Percentiles rank a stretch among this genome's conserved stretches.
phyloP scores from a whole-genome alignment of 1,284 basidiomycete species.

The Heterobasidion parviporum region DNA sequence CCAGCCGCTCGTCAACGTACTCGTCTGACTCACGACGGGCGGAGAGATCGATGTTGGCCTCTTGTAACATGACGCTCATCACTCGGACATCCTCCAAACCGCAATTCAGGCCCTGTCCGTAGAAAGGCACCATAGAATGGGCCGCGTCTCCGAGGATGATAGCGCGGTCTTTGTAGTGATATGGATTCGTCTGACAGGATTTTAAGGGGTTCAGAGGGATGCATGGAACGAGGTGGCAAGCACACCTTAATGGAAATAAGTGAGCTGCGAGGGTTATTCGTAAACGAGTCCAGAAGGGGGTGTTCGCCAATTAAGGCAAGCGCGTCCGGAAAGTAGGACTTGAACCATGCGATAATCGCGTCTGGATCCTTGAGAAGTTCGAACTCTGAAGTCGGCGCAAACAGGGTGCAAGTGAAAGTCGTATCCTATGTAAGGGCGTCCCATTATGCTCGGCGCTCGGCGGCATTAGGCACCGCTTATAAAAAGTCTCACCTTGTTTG shows the following conservation, averaged over 20 bases:
- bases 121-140: constrained; percentile 98
- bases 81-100: constrained; percentile 96
- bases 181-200: constrained; percentile 62
- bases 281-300: constrained; percentile 68
- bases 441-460: constrained; percentile 14
- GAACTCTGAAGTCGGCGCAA: constrained; percentile 80
- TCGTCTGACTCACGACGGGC: constrained; percentile 22
- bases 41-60: constrained; percentile 50
- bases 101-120: constrained; percentile 96
- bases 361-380: constrained; percentile 56
- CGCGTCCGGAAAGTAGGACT: constrained; percentile 81
- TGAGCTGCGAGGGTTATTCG: constrained; percentile 78
- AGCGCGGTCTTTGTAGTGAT: constrained; percentile 85
- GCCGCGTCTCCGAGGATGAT: constrained; percentile 92
- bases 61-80: constrained; percentile 68
- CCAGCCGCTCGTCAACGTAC: constrained; percentile 47
- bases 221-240: constrained; percentile 8
- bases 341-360: constrained; percentile 72
- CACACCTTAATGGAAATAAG: constrained; percentile 87
- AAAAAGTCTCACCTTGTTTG: constrained; percentile 70
- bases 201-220: background rate
- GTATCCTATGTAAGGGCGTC: constrained; percentile 49
- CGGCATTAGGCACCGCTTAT: constrained; percentile 11
- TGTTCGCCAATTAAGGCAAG: constrained; percentile 78
- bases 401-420: constrained; percentile 88